Evolutionary conservation across 2,329 filamentous ascomycete species (phyloP).

Genomic region (Elsinoe necatrix): DNA sequence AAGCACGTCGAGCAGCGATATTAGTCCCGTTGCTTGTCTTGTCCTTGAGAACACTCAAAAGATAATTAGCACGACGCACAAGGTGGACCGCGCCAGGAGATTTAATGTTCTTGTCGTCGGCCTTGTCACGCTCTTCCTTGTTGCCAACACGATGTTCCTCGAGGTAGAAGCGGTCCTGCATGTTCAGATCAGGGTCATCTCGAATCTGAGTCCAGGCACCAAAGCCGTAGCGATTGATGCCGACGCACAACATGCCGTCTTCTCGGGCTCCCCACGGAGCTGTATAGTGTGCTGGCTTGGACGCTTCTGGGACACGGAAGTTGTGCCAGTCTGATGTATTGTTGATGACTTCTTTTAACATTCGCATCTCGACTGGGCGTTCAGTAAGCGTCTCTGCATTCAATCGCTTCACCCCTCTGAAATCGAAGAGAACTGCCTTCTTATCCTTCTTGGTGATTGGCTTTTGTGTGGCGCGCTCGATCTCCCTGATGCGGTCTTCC

Average conservation of each 20-base stretch:
- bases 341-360: conserved; percentile 67
- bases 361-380: conserved; percentile 76
- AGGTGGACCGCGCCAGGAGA: conserved; percentile 96
- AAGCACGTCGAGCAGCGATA: conserved; percentile 63
- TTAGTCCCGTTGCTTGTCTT: conserved; percentile 60
- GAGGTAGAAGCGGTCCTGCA: conserved; percentile 86
- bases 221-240: conserved; percentile 87
- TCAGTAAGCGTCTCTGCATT: conserved; percentile 95
- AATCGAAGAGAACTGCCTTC: conserved; percentile 94
- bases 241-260: conserved; percentile 93
- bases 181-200: conserved; percentile 77
- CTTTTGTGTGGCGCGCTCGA: conserved; percentile 67
- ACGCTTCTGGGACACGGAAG: conserved; percentile 84
- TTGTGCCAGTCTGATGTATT: conserved; percentile 58
- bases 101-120: conserved; percentile 62
- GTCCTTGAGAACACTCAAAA: conserved; percentile 88
- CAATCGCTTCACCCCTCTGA: conserved; percentile 83
- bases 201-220: conserved; percentile 93
- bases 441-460: conserved; percentile 90
- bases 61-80: conserved; percentile 86
- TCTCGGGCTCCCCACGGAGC: conserved; percentile 89
- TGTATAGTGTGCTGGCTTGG: conserved; percentile 83
- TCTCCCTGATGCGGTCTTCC: conserved; percentile 49
- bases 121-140: conserved; percentile 81
- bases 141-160: conserved; percentile 98